These are phyloP conservation scores for Corinectria fuckeliana DNA, from an alignment of 2,329 filamentous ascomycete species.

Conservation along the genomic window DNA sequence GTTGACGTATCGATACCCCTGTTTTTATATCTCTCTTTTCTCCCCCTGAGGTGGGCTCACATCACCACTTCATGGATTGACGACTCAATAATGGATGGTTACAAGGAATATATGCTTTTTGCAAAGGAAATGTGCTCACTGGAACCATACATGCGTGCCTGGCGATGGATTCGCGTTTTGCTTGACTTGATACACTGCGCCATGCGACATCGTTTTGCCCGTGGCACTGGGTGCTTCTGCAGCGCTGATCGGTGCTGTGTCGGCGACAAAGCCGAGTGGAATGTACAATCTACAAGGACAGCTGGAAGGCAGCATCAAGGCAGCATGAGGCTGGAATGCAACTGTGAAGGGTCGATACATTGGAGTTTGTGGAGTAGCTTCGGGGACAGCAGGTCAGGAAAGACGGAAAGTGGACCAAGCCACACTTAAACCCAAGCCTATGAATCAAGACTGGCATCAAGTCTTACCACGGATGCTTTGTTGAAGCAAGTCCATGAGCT, in stretches of 20 bases:
- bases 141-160: neutral
- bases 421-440: neutral
- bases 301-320: neutral
- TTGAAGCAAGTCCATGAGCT: neutral
- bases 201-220: neutral
- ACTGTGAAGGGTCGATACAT: neutral
- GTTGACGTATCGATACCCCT: conserved; percentile 42
- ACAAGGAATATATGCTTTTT: conserved; percentile 10
- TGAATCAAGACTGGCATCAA: conserved; percentile 2
- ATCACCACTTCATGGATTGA: conserved; percentile 18
- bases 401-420: neutral
- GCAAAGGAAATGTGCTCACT: neutral
- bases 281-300: neutral
- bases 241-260: neutral
- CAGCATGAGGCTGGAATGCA: neutral
- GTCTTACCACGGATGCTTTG: neutral
- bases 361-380: conserved; percentile 1
- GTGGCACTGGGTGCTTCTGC: neutral
- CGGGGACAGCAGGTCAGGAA: neutral
- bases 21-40: conserved; percentile 31
- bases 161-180: neutral
- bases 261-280: neutral
- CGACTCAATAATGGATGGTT: conserved; percentile 23
- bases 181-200: neutral
- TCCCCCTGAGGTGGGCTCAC: conserved; percentile 12